Base-by-base conservation (phyloP, 176 grass and related monocot genomes). In the Cymbopogon citratus region DNA sequence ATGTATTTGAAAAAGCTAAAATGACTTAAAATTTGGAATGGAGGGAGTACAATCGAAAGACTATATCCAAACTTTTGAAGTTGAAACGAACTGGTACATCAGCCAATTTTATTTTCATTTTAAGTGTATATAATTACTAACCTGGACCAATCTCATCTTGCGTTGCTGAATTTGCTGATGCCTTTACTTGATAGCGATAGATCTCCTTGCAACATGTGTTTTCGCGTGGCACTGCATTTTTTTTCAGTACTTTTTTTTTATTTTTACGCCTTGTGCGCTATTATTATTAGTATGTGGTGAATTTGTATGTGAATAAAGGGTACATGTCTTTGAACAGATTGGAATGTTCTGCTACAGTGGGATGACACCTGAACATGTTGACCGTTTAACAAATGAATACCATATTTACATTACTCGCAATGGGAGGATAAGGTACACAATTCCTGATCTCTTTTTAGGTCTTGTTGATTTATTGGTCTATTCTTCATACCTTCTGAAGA, bases 301-400 rank as follows among this genome's bases (percentile, higher is more conserved):
- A 45, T 60, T 67, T 68, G 3, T 78, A 66, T 76, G 29, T 54
- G n/a, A 83, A 39, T 1, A 79, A 66, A 34, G 57, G 15, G 0
- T 72, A 64, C 13, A 0, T 68, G 6, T 70, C 45, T 83, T 2
- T 76, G 23, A 41, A 57, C 82, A 99, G 96, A 95, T 99, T 70
- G 96, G 92, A 63, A 99, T 99, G 96, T 99, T 99, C 79, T 99
- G 96, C 85, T 99, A 95, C 80, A 99, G 96, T 79, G 92, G 96
- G 29, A 86, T 99, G 92, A 88, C 92, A 74, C 92, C 92, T 75
- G 96, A 99, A 71, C 96, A 99, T 77, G 91, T 99, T 5, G 92
- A 98, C 82, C 83, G 89, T 21, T 35, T 98, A 74, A 98, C 91
- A 35, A 91, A 85, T 80, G 92, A 99, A 83, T 95, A 82, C 77